Evolutionary conservation across 73 alveolate genomes (phyloP).

Genomic region (Paramecium tetraurelia): DNA sequence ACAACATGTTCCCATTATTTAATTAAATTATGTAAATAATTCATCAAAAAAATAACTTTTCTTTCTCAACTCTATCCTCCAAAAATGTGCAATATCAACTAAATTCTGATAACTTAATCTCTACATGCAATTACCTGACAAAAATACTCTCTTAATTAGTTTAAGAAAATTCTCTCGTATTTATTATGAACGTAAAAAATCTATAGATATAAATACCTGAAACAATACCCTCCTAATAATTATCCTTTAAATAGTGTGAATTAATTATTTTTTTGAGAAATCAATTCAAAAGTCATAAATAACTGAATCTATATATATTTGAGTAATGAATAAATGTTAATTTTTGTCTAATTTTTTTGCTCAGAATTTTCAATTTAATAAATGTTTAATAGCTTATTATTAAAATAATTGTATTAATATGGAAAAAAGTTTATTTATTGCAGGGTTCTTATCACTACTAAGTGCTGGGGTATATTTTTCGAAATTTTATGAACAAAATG

Average conservation of each 20-base stretch:
- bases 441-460: neutral
- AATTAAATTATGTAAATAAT: neutral
- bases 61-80: neutral
- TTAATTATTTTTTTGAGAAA: neutral
- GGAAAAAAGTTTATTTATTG: neutral
- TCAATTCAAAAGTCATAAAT: too few species aligned
- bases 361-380: neutral
- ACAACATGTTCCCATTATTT: constrained; percentile 21
- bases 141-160: too few species aligned
- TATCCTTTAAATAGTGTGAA: neutral
- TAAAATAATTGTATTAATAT: neutral
- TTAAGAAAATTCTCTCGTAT: neutral
- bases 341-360: neutral
- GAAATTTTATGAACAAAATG: neutral
- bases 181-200: neutral
- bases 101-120: neutral
- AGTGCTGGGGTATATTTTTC: neutral
- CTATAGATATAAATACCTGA: neutral
- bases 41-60: neutral
- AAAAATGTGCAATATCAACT: too few species aligned
- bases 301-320: neutral
- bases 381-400: neutral
- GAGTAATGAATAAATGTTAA: neutral
- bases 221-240: too few species aligned
- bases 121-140: neutral